Evolutionary conservation across 106 monocot genomes (phyloP), one percentile per base, ranked within the genome.

Genomic region (Apostasia shenzhenica): DNA sequence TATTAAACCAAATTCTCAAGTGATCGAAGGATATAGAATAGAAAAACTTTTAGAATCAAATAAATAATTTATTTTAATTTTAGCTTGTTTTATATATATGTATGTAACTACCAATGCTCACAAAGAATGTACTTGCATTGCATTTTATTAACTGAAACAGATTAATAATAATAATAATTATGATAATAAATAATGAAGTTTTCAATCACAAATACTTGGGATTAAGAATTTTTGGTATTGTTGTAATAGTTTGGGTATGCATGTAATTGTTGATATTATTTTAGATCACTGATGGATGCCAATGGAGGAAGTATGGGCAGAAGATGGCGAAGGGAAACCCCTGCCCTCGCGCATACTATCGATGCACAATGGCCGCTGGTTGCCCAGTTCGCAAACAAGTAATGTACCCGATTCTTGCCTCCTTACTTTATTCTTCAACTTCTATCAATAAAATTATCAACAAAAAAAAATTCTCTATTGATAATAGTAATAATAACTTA

Each of bases 281-380:
- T 40, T 46, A 91, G 91, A 86, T 91, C 63, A 78, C 76, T 6
- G 91, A 91, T 69, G 91, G 91, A 41, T 91, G 91, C 61, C 91
- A 91, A 61, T 91, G 91, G 91, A 67, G 91, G 48, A 91, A 91
- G 60, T 91, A 91, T 63, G 91, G 91, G 55, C 91, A 91, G 74
- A 91, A 91, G 77, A 84, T 91, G 91, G 86, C 86, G 3, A 91
- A 91, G 66, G 91, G 91, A 14, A 91, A 86, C 64, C 86, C 84
- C 0, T 84, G 82, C 63, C 91, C 91, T 3, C 77, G 91, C 5
- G 86, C 91, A 10, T 91, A 91, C 64, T 91, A 91, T 61, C 76
- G 86, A 8, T 91, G 91, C 84, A 91, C 91, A 14, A 91, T 91
- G 91, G 86, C 86, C 1, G 55, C 82, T 3, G 86, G 80, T 8